Evolutionary conservation across 345 rosid genomes (phyloP), one percentile per base, ranked within the genome.

Genomic region (Clarkia xantiana): DNA sequence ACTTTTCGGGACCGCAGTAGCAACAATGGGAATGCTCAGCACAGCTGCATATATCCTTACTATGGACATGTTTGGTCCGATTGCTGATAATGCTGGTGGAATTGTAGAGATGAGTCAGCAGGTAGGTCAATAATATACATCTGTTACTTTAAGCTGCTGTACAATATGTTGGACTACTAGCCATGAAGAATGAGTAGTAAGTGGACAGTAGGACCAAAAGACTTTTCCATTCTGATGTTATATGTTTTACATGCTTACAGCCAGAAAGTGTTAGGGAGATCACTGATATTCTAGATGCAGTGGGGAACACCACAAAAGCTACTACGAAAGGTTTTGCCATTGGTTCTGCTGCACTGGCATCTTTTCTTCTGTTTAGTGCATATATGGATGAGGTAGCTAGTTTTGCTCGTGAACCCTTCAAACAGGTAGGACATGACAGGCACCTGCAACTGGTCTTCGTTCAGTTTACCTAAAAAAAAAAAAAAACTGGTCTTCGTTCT

Each of bases 41-140:
- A 84, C 99, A 42, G 99, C 99, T 64, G 96, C 90, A 49, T 91
- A 87, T 77, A 82, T 91, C 61, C 90, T 91, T 52, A 91, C 99
- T 9, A 91, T 91, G 99, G 99, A 91, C 75, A 91, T 91, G 98
- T 91, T 91, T 72, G 98, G 98, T 55, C 98, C 96, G 34, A 87
- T 91, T 67, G 98, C 98, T 60, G 98, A 91, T 74, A 91, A 91
- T 65, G 98, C 96, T 69, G 96, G 98, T 71, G 98, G 98, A 53
- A 86, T 91, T 67, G 98, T 91, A n/a, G 98, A 91, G 86, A 91
- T 91, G 98, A 87, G 95, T 73, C 95, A 86, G 68, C 98, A 91
- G 95, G 98, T 91, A 72, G 13, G 36, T 15, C 39, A 6, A 1
- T 60, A 53, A 18, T 39, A 38, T 45, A 45, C 7, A 38, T 42